Evolutionary conservation across 1,284 basidiomycete species (phyloP).

Genomic region (Melampsora occidentalis): DNA sequence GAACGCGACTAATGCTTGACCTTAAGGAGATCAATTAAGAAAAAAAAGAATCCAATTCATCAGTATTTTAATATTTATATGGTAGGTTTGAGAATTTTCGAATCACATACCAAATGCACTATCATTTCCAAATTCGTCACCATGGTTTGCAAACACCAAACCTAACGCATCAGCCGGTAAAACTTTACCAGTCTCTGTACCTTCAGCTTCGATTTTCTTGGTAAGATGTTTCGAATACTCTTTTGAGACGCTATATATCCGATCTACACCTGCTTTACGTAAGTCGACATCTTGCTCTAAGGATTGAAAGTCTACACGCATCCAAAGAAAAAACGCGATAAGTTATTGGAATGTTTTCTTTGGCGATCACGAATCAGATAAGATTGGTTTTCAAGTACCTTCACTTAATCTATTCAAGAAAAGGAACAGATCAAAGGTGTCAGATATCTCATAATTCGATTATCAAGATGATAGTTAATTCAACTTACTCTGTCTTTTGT

Average conservation of each 20-base stretch:
- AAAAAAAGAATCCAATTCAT: not conserved
- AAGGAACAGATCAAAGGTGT: not conserved
- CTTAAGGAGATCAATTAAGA: not conserved
- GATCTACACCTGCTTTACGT: conserved; percentile 39
- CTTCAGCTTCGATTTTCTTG: conserved; percentile 37
- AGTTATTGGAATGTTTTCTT: too few relatives aligned
- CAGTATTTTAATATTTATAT: not conserved
- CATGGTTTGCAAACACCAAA: conserved; percentile 40
- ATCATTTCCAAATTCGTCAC: conserved; percentile 42
- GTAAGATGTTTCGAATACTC: conserved; percentile 43
- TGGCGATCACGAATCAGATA: not conserved
- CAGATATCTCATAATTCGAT: not conserved
- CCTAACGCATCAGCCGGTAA: conserved; percentile 43
- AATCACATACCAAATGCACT: conserved; percentile 39
- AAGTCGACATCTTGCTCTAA: conserved; percentile 42
- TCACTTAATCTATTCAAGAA: conserved; percentile 1
- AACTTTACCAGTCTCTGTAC: conserved; percentile 42
- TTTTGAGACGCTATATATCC: conserved; percentile 40
- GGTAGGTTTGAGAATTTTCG: not conserved
- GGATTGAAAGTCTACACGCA: conserved; percentile 35
- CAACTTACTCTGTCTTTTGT: conserved; percentile 43
- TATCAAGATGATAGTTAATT: not conserved
- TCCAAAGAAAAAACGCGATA: not conserved
- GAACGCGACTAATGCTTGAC: conserved; percentile 32
- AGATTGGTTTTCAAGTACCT: conserved; percentile 9